These are phyloP conservation scores for Cardamine chenopodiifolia DNA, from an alignment of 345 rosid species.

Conservation along the genomic window DNA sequence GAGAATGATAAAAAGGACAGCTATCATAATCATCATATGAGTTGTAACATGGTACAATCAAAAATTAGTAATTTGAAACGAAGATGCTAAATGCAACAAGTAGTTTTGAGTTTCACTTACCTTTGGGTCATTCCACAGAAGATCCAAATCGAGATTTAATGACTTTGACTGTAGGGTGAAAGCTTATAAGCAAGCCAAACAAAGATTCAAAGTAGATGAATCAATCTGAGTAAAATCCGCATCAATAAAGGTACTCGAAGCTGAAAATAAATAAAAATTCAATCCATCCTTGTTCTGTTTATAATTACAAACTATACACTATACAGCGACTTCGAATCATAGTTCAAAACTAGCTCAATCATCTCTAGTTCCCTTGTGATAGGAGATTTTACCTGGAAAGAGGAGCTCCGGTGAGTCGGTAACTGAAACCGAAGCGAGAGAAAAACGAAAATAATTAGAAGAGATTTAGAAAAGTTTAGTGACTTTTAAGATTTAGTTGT, in stretches of 20 bases:
- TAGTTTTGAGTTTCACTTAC: not conserved
- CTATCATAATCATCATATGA: conserved; percentile 31
- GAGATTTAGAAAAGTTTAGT: not conserved
- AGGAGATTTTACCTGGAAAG: not conserved
- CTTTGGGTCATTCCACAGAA: not conserved
- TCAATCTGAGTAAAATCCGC: too few species aligned
- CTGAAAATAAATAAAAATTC: too few species aligned
- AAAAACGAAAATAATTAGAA: not conserved
- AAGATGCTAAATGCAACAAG: not conserved
- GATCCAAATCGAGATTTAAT: not conserved
- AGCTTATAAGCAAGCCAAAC: not conserved
- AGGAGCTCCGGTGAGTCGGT: conserved; percentile 25
- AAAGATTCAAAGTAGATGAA: not conserved
- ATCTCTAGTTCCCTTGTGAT: not conserved
- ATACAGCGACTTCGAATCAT: not conserved
- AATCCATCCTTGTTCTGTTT: not conserved
- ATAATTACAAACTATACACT: not conserved
- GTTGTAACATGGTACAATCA: not conserved
- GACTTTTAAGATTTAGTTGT: too few species aligned
- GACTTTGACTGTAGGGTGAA: not conserved
- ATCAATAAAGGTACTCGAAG: too few species aligned
- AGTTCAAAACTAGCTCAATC: not conserved
- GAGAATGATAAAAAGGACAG: conserved; percentile 40
- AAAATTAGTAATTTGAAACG: not conserved
- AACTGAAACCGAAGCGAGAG: not conserved